A percentile compares a stretch with the other conserved stretches of the same genome.
phyloP scores from a whole-genome alignment of 2,329 filamentous ascomycete genomes.

The Pyrenochaeta sp. region DNA sequence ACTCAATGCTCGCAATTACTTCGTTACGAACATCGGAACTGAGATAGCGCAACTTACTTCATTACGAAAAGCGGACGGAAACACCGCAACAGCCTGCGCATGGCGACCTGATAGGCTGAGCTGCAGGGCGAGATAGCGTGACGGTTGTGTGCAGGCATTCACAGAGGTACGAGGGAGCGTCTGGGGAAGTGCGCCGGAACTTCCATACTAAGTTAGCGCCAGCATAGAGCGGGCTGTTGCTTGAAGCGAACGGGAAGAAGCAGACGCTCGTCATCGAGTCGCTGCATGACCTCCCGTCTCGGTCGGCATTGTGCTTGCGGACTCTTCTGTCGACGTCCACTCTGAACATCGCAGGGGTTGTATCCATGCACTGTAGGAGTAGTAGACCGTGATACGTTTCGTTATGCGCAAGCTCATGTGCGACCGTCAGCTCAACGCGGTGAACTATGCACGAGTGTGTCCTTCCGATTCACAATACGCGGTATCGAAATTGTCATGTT shows the following conservation, averaged over 20 bases:
- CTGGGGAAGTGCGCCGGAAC: constrained; percentile 26
- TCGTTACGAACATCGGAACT: not conserved
- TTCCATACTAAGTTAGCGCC: constrained; percentile 21
- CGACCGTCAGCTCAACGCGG: not conserved
- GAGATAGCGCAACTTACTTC: not conserved
- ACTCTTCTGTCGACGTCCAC: constrained; percentile 7
- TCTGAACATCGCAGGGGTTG: constrained; percentile 14
- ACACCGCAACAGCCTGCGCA: constrained; percentile 9
- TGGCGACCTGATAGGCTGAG: constrained; percentile 24
- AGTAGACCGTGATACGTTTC: constrained; percentile 3
- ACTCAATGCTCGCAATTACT: not conserved
- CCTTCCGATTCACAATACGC: not conserved
- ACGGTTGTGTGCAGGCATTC: constrained; percentile 19
- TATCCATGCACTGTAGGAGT: constrained; percentile 14
- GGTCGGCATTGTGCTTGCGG: constrained; percentile 17
- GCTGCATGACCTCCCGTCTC: constrained; percentile 25
- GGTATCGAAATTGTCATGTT: not conserved
- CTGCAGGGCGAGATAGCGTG: constrained; percentile 22
- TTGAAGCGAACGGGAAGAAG: constrained; percentile 24
- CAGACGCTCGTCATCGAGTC: constrained; percentile 34
- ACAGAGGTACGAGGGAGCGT: constrained; percentile 20
- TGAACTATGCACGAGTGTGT: not conserved
- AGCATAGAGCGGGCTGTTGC: constrained; percentile 15
- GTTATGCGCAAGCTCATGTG: constrained; percentile 6
- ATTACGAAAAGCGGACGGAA: constrained; percentile 5